Base-by-base conservation (phyloP, 805 yeast species). In the Saturnispora dispora region DNA sequence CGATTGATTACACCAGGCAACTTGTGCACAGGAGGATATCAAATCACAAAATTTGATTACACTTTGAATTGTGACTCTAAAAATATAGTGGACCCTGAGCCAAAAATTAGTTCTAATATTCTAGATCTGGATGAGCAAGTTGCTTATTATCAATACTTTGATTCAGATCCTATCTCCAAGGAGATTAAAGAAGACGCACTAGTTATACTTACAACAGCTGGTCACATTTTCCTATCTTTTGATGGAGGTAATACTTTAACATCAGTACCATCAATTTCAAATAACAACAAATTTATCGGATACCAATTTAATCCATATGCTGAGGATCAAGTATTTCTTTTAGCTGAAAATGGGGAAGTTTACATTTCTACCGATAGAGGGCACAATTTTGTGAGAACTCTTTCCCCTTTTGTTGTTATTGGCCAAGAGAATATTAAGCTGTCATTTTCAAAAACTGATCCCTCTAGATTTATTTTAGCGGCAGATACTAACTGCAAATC, bases 281-380 rank as follows among this genome's bases (percentile, higher is more conserved):
- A 84, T n/a, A 70, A 71, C 40, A 44, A 52, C 7, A 23, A 17
- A 15, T 20, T 43, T 36, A 11, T 36, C 9, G 27, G 45, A 3
- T 49, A 36, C 18, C 32, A 49, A 10, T 77, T 79, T 42, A 89
- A 93, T 55, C 79, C 79, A 7, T 76, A 74, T 54, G 71, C 72
- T 55, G 74, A 79, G 2, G 80, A 85, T 53, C 74, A 76, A 39
- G 77, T 82, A 33, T 72, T 79, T 57, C 67, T 82, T 47, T 53
- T 82, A 44, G 79, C 88, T 0, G 64, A 71, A 2, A 59, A 69
- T 7, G 73, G 75, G 9, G 67, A 67, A 30, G 67, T 90, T 15
- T 83, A 76, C 59, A 63, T 72, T 22, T 83, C 96, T 1, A 60
- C 63, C 3, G 85, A 90, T 64, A 81, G 95, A 25, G 97, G 86